Conservation (phyloP, 345 rosid genomes). For the Cardamine resedifolia region DNA sequence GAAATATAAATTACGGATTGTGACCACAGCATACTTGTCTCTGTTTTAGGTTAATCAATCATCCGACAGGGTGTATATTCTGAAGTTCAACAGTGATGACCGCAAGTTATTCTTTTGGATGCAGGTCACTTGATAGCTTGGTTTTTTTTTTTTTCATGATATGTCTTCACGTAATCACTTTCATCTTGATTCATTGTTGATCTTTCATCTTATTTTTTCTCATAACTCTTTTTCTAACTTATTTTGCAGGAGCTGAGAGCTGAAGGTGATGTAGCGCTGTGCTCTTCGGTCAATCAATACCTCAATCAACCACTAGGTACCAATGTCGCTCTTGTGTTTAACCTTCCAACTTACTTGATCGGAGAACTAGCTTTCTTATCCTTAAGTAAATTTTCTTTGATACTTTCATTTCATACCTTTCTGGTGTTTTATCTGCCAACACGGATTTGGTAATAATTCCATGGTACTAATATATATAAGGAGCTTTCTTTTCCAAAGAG, state of each 20-base stretch:
- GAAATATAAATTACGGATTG: background rate
- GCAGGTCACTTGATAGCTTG: constrained; percentile 57
- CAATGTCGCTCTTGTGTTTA: background rate
- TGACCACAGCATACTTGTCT: constrained; percentile 3
- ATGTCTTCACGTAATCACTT: constrained; percentile 9
- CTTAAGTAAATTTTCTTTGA: background rate
- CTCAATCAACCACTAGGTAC: constrained; percentile 69
- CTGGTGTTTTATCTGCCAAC: background rate
- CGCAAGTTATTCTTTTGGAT: constrained; percentile 91
- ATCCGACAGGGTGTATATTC: constrained; percentile 80
- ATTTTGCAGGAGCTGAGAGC: constrained; percentile 69
- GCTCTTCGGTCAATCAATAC: constrained; percentile 64
- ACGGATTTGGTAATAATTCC: background rate
- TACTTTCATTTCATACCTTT: background rate
- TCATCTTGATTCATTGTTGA: background rate
- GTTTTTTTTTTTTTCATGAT: background rate
- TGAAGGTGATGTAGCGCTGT: constrained; percentile 66
- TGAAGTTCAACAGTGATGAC: constrained; percentile 84
- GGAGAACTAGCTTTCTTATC: background rate
- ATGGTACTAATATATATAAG: background rate
- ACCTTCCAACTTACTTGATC: background rate
- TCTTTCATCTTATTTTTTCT: constrained; percentile 19
- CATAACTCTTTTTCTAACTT: constrained; percentile 1
- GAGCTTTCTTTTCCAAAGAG: background rate
- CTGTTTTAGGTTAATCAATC: constrained; percentile 77